Evolutionary conservation across 116 monocot genomes (phyloP), one percentile per base, ranked within the genome.

Genomic region (Phalaenopsis hybrid): DNA sequence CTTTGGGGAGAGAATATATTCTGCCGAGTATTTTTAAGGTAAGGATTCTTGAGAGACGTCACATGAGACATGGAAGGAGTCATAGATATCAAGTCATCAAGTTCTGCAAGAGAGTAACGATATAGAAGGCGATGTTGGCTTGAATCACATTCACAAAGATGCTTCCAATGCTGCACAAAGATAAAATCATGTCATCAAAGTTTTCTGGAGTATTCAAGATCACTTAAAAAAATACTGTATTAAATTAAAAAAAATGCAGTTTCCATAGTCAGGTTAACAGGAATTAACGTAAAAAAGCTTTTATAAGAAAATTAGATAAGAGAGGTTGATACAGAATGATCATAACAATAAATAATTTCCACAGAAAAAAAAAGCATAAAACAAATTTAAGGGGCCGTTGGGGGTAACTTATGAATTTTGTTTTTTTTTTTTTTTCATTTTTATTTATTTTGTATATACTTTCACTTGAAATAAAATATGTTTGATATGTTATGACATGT

Each of bases 111-210:
- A 80, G 83, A 90, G 25, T 94, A 88, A 51, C 94, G 92, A 75
- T 94, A 94, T 80, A 89, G 83, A 89, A 94, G 88, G 37, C 80
- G 57, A 79, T 82, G 86, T 41, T 91, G 88, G 77, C 78, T 81
- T 21, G 90, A 83, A 23, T 84, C 84, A 80, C 94, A 94, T 88
- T 94, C 94, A 85, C 94, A 94, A 74, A 94, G 87, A 82, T 90
- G 89, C 81, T 84, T 86, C 92, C 92, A 94, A 75, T 94, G 92
- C 92, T 93, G 89, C 81, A 86, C 5, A 83, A 44, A 83, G 75
- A 85, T 18, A 81, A 86, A 77, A 76, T 18, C 1, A 50, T 23
- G 57, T 80, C 23, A 82, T 76, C 76, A 72, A 11, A 72, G 21
- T 3, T 8, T 63, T 63, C 63, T 7, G 23, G 8, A 7, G 25